phyloP scores from a whole-genome alignment of 1,139 yeast species.

The Debaryomyces nepalensis region DNA sequence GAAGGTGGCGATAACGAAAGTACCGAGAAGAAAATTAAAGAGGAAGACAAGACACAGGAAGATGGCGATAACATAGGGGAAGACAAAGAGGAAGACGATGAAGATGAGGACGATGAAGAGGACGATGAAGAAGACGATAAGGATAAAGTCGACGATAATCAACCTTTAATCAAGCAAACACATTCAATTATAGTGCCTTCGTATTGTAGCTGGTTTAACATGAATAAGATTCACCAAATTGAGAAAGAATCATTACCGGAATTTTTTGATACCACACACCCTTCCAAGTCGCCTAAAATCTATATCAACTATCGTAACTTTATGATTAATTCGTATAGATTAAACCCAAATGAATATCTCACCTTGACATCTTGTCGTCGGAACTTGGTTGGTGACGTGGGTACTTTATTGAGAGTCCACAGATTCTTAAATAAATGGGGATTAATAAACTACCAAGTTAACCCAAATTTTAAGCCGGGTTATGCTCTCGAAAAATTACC shows the following conservation, averaged over 20 bases:
- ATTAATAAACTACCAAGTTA: conserved; percentile 88
- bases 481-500: conserved; percentile 63
- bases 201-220: conserved; percentile 87
- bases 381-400: conserved; percentile 94
- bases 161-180: conserved; percentile 55
- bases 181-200: conserved; percentile 94
- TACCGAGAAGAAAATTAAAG: conserved; percentile 11
- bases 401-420: conserved; percentile 88
- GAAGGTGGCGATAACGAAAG: conserved; percentile 15
- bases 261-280: conserved; percentile 75
- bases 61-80: conserved; percentile 40
- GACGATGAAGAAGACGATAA: conserved; percentile 17
- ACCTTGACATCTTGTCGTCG: conserved; percentile 95
- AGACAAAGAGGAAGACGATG: conserved; percentile 56
- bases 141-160: conserved; percentile 23
- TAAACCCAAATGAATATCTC: conserved; percentile 90
- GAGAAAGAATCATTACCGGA: conserved; percentile 84
- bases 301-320: conserved; percentile 90
- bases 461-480: conserved; percentile 68
- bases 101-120: conserved; percentile 47
- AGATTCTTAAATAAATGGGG: conserved; percentile 96
- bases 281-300: conserved; percentile 86
- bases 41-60: conserved; percentile 37
- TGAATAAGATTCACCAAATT: conserved; percentile 67
- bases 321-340: conserved; percentile 88